Base-by-base conservation (phyloP, 2,329 filamentous ascomycete genomes). In the Aphanoascus verrucosus region DNA sequence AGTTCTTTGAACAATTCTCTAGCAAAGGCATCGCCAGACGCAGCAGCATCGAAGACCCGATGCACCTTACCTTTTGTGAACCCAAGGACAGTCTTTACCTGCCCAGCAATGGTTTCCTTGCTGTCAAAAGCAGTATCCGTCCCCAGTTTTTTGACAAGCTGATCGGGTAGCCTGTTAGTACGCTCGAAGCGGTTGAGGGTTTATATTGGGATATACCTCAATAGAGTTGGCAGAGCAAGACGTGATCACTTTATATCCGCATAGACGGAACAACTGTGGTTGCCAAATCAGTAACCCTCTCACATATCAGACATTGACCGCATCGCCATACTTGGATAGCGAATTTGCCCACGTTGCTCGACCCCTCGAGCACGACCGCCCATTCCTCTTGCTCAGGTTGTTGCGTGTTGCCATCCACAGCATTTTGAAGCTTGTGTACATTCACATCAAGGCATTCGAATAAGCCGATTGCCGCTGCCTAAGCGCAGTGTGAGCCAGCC, bases 321-420 rank as follows among this genome's bases (percentile, higher is more conserved):
- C 31, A 5, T 31, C 31, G 35, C 5, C 44, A 6, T 54, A 51
- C 57, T 44, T 57, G 62, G 40, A 68, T 59, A 14, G 63, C 63
- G 44, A 59, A 63, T 51, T 63, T 65, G 6, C 67, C 67, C 14
- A 67, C 64, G 43, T 57, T 62, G 55, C 62, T 63, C 5, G 64
- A 61, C 19, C 65, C 67, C 28, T 66, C 66, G 40, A 67, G 62
- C 5, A 69, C 60, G 31, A 68, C 51, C 14, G 60, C 60, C 66
- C 66, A 68, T 58, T 66, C 64, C 17, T 45, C 45, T 15, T 37
- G 20, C 15, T 48, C 15, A 4, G 38, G 35, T n/a, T 35, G 35
- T 38, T 57, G 56, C 15, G 51, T 20, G 34, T 56, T 60, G n/a
- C 49, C 35, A 3, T 55, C 42, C 5, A 60, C 57, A 15, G 57